Conservation (phyloP, 306 rosid genomes). For the Rubus parviflorus region DNA sequence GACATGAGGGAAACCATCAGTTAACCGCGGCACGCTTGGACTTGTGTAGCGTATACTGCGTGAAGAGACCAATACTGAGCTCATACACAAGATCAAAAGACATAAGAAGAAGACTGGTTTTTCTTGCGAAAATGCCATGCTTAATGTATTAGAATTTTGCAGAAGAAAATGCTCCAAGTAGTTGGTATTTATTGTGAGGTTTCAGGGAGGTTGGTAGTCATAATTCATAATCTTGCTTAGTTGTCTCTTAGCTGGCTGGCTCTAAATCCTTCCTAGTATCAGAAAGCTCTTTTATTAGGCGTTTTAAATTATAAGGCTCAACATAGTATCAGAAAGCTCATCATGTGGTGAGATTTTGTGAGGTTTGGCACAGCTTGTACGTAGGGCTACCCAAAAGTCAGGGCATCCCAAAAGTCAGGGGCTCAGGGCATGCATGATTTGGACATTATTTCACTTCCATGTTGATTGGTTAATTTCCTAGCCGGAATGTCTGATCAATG, state of each 20-base stretch:
- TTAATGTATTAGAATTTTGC: slow-evolving; percentile 3
- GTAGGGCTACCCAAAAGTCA: slow-evolving; percentile 47
- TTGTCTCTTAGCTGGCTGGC: slow-evolving; percentile 80
- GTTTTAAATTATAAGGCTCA: slow-evolving; percentile 33
- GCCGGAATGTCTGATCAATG: slow-evolving; percentile 17
- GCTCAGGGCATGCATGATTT: slow-evolving; percentile 26
- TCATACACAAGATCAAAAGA: slow-evolving; percentile 41
- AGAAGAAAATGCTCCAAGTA: slow-evolving; percentile 14
- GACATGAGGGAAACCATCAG: slow-evolving; percentile 65
- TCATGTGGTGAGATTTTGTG: slow-evolving; percentile 51
- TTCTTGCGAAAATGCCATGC: slow-evolving; percentile 50
- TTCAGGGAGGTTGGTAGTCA: slow-evolving; percentile 30
- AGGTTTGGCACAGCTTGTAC: slow-evolving; percentile 50
- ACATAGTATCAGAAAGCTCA: slow-evolving; percentile 39
- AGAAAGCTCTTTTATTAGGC: slow-evolving; percentile 22
- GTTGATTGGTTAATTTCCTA: not conserved
- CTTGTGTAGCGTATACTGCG: slow-evolving; percentile 44
- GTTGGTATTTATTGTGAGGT: slow-evolving; percentile 40
- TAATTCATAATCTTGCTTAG: slow-evolving; percentile 50
- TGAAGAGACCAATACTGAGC: slow-evolving; percentile 45
- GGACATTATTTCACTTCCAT: slow-evolving; percentile 24
- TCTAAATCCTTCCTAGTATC: slow-evolving; percentile 23
- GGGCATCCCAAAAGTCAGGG: slow-evolving; percentile 34
- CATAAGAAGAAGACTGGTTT: slow-evolving; percentile 31
- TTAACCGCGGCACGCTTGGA: slow-evolving; percentile 66